Percentiles rank a stretch among this genome's conserved stretches.
Evolutionary conservation across 768 basidiomycete genomes (phyloP).

Genomic region (Tubosaeta sp.): DNA sequence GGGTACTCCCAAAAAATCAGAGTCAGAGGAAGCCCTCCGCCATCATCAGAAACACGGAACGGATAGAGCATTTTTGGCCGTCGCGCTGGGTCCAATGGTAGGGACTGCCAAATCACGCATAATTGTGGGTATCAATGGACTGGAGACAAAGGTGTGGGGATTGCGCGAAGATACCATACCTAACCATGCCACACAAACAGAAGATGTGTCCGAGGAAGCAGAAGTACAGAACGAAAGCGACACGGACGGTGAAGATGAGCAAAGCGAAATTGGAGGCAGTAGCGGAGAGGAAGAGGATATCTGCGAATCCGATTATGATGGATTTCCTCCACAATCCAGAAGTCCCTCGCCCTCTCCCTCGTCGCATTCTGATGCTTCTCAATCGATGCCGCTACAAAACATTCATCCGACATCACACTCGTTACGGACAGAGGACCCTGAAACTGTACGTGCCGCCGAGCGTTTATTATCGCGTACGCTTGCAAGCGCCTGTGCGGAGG

Average conservation of each 20-base stretch:
- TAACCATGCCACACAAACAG: slow-evolving; percentile 28
- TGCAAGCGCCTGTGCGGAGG: slow-evolving; percentile 41
- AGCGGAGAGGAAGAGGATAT: slow-evolving; percentile 11
- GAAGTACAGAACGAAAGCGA: slow-evolving; percentile 1
- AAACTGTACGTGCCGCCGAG: slow-evolving; percentile 32
- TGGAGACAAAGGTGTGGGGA: slow-evolving; percentile 46
- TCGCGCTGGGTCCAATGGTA: slow-evolving; percentile 64
- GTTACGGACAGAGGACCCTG: slow-evolving; percentile 31
- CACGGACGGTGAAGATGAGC: slow-evolving; percentile 6
- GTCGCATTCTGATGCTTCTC: slow-evolving; percentile 21
- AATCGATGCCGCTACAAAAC: slow-evolving; percentile 18
- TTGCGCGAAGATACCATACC: slow-evolving; percentile 13
- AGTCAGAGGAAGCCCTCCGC: not conserved
- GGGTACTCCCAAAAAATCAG: slow-evolving; percentile 4
- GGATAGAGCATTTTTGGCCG: slow-evolving; percentile 49
- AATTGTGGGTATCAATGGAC: slow-evolving; percentile 58
- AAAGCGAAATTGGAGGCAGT: slow-evolving; percentile 2
- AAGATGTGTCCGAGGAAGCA: not conserved
- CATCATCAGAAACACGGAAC: slow-evolving; percentile 3
- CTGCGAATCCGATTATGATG: slow-evolving; percentile 7
- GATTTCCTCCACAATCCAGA: slow-evolving; percentile 17
- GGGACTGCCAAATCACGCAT: slow-evolving; percentile 59
- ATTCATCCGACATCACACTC: not conserved
- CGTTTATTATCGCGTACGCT: slow-evolving; percentile 43
- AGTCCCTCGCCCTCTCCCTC: slow-evolving; percentile 22